Conservation (phyloP, 345 rosid species). For the Rhodamnia argentea region DNA sequence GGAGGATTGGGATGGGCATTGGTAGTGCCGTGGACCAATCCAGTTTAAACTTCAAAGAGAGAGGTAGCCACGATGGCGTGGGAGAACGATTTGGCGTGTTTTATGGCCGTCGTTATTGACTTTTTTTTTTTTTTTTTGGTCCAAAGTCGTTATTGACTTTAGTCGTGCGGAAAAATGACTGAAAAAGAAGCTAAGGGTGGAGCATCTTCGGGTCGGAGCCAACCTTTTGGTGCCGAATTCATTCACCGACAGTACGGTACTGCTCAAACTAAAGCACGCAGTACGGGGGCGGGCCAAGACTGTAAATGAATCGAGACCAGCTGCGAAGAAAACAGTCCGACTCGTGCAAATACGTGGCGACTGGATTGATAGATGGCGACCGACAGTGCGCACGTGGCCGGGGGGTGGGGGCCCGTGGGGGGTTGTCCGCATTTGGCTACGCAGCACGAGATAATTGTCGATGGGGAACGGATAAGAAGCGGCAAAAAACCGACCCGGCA, state of each 20-base stretch:
- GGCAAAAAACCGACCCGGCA: background rate
- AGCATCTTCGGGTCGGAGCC: background rate
- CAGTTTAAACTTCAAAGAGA: no score
- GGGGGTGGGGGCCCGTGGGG: background rate
- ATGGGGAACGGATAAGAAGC: background rate
- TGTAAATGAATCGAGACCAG: background rate
- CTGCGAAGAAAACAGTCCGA: background rate
- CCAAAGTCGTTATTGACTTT: background rate
- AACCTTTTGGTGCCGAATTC: background rate
- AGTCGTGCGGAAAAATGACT: background rate
- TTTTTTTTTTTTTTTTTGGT: no score
- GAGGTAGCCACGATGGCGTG: background rate
- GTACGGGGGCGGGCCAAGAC: background rate
- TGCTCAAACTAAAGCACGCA: background rate
- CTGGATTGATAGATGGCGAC: background rate
- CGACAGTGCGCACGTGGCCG: background rate
- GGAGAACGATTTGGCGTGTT: background rate
- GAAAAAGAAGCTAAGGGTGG: background rate
- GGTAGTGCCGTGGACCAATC: background rate
- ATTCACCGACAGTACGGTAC: background rate
- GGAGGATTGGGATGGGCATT: background rate
- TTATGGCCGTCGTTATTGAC: background rate
- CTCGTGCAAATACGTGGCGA: background rate
- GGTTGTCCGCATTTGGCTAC: background rate
- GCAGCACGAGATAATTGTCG: background rate